Percentiles rank a stretch among this genome's conserved stretches.
These are phyloP conservation scores for Dissophora ornata DNA, from an alignment of 192 early-diverging fungal genomes.

Conservation along the genomic window DNA sequence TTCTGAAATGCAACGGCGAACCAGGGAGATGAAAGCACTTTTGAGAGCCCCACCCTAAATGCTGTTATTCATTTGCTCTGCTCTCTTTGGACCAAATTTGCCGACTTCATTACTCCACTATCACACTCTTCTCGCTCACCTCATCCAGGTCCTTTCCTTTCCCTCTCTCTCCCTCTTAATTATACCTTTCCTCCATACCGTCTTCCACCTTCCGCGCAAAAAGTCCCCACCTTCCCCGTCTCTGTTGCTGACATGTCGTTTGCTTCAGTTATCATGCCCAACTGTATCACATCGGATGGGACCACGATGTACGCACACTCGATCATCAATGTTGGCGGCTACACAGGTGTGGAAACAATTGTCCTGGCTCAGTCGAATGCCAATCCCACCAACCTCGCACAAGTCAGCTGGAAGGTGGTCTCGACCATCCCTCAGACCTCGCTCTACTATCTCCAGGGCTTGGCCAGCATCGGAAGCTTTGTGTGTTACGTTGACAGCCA, in stretches of 20 bases:
- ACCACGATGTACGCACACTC: conserved; percentile 12
- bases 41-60: no score
- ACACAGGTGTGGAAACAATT: neutral
- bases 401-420: conserved; percentile 24
- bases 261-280: neutral
- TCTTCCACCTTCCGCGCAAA: neutral
- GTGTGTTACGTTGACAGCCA: conserved; percentile 12
- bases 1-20: no score
- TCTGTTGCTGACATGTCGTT: neutral
- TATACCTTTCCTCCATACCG: neutral
- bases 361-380: conserved; percentile 26
- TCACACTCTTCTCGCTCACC: neutral
- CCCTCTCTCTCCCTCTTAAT: neutral
- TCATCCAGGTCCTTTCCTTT: neutral
- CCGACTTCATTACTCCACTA: no score
- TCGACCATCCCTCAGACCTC: neutral
- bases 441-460: conserved; percentile 10
- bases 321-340: neutral
- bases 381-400: conserved; percentile 2
- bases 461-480: neutral
- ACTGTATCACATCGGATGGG: conserved; percentile 31
- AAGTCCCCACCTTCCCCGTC: neutral
- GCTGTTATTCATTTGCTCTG: no score
- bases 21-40: no score
- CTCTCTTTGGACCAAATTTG: no score